These are phyloP conservation scores for Hymenoscyphus scutula DNA, from an alignment of 2,329 filamentous ascomycete species.

Conservation along the genomic window DNA sequence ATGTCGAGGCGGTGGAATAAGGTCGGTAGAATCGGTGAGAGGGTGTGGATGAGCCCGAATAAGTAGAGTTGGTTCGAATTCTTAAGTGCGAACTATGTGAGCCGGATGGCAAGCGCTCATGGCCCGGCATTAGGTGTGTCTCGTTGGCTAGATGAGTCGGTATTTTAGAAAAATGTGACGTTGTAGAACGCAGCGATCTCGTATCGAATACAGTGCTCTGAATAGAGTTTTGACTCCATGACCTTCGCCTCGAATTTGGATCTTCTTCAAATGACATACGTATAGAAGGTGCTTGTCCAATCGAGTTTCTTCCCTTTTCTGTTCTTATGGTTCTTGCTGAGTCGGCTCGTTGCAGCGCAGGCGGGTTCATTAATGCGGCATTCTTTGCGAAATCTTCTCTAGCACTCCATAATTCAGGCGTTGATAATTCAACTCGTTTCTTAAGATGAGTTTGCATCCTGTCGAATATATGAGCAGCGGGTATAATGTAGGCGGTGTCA, in stretches of 20 bases:
- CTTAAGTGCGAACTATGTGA: not conserved
- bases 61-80: not conserved
- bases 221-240: slow-evolving; percentile 16
- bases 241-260: slow-evolving; percentile 3
- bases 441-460: slow-evolving; percentile 16
- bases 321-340: slow-evolving; percentile 11
- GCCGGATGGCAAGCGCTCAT: not conserved
- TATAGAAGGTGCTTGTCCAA: slow-evolving; percentile 7
- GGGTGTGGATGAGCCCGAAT: slow-evolving; percentile 6
- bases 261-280: slow-evolving; percentile 6
- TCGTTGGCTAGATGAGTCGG: slow-evolving; percentile 11
- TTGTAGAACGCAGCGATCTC: slow-evolving; percentile 10
- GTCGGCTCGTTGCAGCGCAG: slow-evolving; percentile 11
- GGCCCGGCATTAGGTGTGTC: slow-evolving; percentile 4
- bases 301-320: slow-evolving; percentile 6
- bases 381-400: slow-evolving; percentile 12
- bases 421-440: slow-evolving; percentile 15
- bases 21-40: slow-evolving; percentile 12
- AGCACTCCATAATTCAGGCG: slow-evolving; percentile 14
- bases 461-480: slow-evolving; percentile 18
- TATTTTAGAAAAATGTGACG: slow-evolving; percentile 12
- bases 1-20: slow-evolving; percentile 13
- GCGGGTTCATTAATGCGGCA: not conserved
- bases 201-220: slow-evolving; percentile 16
- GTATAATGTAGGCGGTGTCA: slow-evolving; percentile 17